Evolutionary conservation across 371 early-diverging fungal species (phyloP).

Genomic region (Actinomortierella wolfii): DNA sequence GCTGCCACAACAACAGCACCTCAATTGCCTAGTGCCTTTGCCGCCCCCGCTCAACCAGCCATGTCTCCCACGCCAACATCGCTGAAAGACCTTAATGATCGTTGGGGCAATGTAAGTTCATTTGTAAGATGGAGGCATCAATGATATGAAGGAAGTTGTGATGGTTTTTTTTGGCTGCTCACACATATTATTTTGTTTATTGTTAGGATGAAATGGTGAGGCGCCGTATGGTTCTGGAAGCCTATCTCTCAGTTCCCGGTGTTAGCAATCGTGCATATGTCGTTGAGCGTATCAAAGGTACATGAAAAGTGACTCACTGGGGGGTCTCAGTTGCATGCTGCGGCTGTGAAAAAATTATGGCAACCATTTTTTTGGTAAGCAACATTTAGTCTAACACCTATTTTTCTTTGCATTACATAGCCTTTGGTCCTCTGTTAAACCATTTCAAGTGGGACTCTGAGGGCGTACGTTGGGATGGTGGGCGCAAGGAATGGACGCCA

Average conservation of each 20-base stretch:
- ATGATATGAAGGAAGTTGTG: too few relatives aligned
- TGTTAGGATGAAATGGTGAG: constrained; percentile 17
- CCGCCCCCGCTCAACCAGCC: constrained; percentile 16
- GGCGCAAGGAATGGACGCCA: constrained; percentile 29
- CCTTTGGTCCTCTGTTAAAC: constrained; percentile 36
- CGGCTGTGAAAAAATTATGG: neutral
- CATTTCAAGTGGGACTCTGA: constrained; percentile 44
- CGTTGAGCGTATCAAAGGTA: constrained; percentile 41
- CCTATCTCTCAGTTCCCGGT: constrained; percentile 39
- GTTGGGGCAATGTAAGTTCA: constrained; percentile 26
- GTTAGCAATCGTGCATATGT: constrained; percentile 42
- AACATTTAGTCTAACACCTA: neutral
- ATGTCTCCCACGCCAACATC: constrained; percentile 33
- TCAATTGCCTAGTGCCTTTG: constrained; percentile 29
- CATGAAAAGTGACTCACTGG: too few relatives aligned
- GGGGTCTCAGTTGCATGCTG: too few relatives aligned
- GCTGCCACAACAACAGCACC: constrained; percentile 38
- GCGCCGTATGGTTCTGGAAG: constrained; percentile 29
- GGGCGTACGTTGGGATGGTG: constrained; percentile 33
- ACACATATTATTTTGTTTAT: neutral
- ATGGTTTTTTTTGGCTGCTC: neutral
- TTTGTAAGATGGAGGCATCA: too few relatives aligned
- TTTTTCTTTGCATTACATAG: constrained; percentile 5
- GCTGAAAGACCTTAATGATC: constrained; percentile 38
- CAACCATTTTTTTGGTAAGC: neutral